Evolutionary conservation across 2,329 filamentous ascomycete genomes (phyloP), one percentile per base, ranked within the genome.

Genomic region (Knoxdaviesia proteae): DNA sequence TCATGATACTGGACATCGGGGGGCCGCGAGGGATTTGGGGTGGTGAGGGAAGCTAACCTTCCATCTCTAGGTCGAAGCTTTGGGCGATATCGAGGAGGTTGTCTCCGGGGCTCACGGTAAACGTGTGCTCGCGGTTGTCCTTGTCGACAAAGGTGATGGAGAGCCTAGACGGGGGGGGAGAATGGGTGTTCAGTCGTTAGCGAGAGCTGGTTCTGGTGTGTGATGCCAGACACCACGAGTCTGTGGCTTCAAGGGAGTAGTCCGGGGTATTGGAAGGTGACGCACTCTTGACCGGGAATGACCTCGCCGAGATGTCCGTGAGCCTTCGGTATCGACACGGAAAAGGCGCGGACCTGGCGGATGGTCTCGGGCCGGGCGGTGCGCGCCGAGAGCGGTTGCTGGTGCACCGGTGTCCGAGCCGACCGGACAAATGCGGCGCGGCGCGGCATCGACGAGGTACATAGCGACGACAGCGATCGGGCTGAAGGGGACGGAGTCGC

Each of bases 11-110:
- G 34, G 34, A 7, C 29, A 34, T 9, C 32, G 36, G 30, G 32
- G 9, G 32, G 10, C 32, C 7, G 34, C 8, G 31, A 6, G 37
- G 36, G n/a, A 33, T 7, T 39, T 7, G 34, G 20, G 20, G 20
- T 20, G 35, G 30, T 6, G 11, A n/a, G 32, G 9, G n/a, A 7
- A 41, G 52, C 61, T 46, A 56, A 71, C 73, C 87, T 67, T 98
- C 90, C 88, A 98, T 96, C 59, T 98, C 90, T 37, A 98, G 66
- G 55, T 96, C 88, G 59, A 96, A 74, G 39, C 81, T 84, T 58
- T 94, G 88, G 29, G 88, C 90, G 54, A 98, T 88, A 54, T 96
- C 88, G 43, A 98, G 69, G 43, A 98, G 67, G 59, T 98, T 98
- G 60, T 94, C 86, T 41, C 90, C 90, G 52, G 81, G 76, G 9